These are phyloP conservation scores for Salicornia ramosissima DNA, from an alignment of 148 eudicot genomes.

Conservation along the genomic window DNA sequence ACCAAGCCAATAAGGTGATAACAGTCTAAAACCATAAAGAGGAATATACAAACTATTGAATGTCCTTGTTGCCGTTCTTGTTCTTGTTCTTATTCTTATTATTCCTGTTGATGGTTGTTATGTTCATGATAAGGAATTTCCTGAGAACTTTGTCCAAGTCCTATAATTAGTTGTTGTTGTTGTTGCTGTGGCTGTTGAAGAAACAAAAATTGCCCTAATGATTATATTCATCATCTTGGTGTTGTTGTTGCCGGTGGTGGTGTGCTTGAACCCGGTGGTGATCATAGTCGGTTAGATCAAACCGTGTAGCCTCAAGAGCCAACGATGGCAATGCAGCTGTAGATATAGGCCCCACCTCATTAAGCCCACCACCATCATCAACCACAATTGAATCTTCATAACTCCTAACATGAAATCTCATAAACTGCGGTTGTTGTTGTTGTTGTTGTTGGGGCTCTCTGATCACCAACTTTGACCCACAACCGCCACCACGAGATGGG, in stretches of 20 bases:
- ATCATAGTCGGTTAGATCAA: constrained; percentile 28
- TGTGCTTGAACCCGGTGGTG: constrained; percentile 22
- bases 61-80: constrained; percentile 12
- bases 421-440: constrained; percentile 28
- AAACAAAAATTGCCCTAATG: constrained; percentile 21
- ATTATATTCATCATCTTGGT: constrained; percentile 24
- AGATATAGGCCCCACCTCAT: constrained; percentile 25
- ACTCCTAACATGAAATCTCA: constrained; percentile 28
- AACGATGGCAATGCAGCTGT: constrained; percentile 35
- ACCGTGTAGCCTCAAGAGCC: constrained; percentile 39
- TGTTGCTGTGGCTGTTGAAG: constrained; percentile 30
- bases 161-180: constrained; percentile 19
- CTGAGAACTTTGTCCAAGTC: constrained; percentile 14
- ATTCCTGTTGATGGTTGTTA: neutral
- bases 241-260: constrained; percentile 47
- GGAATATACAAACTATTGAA: neutral
- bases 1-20: constrained; percentile 1
- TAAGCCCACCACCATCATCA: constrained; percentile 31
- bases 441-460: constrained; percentile 45
- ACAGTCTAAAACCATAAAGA: neutral
- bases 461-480: constrained; percentile 26
- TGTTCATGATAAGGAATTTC: constrained; percentile 24
- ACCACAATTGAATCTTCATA: constrained; percentile 2
- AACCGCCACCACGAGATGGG: constrained; percentile 5
- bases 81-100: too few relatives aligned